Percentiles rank a stretch among this genome's conserved stretches.
Conservation (phyloP, 306 rosid genomes). For the Arachis hypogaea region DNA sequence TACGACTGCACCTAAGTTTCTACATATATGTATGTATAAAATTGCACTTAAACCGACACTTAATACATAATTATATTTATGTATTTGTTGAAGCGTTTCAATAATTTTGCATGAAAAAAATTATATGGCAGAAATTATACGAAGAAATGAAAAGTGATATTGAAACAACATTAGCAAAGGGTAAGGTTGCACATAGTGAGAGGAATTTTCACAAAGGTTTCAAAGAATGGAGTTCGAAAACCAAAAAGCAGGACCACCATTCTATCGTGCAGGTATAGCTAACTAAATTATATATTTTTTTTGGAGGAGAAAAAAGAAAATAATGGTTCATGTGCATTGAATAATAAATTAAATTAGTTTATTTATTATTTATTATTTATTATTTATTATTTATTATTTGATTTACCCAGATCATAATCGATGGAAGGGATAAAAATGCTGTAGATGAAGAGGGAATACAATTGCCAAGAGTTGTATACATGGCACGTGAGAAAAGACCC, state of each 20-base stretch:
- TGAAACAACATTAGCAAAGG: slow-evolving; percentile 42
- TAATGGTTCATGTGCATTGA: too few relatives aligned
- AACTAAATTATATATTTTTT: too few relatives aligned
- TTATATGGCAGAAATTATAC: slow-evolving; percentile 51
- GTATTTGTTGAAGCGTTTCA: neutral
- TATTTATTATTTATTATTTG: neutral
- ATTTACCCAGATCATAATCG: slow-evolving; percentile 50
- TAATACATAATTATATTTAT: too few relatives aligned
- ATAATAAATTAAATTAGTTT: too few relatives aligned
- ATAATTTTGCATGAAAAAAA: neutral
- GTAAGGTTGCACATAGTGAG: slow-evolving; percentile 48
- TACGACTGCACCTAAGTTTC: too few relatives aligned
- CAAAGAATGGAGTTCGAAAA: slow-evolving; percentile 58
- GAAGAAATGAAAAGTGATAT: slow-evolving; percentile 70
- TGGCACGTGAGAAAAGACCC: slow-evolving; percentile 75
- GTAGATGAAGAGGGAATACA: slow-evolving; percentile 55
- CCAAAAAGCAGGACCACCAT: slow-evolving; percentile 65
- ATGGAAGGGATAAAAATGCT: slow-evolving; percentile 52
- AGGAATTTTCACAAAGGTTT: slow-evolving; percentile 52
- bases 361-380: too few relatives aligned
- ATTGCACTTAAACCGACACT: too few relatives aligned
- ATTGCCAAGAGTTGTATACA: slow-evolving; percentile 62
- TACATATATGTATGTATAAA: too few relatives aligned
- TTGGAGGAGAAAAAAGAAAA: too few relatives aligned
- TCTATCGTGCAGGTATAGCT: slow-evolving; percentile 59